phyloP scores from a whole-genome alignment of 1,139 yeast genomes.

The Citeromyces hawaiiensis region DNA sequence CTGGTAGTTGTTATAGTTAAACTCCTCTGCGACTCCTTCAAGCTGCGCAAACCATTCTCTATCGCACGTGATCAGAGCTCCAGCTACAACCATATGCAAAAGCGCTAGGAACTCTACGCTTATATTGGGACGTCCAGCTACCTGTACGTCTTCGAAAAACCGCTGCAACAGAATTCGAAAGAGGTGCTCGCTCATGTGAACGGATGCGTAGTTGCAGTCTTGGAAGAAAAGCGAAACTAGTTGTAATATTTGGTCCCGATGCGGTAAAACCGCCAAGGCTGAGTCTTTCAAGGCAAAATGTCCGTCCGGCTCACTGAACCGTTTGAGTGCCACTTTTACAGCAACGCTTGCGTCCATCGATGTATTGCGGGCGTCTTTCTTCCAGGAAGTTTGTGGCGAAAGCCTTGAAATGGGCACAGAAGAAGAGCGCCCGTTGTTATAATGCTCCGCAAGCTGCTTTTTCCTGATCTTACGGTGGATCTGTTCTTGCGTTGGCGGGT shows the following conservation, averaged over 20 bases:
- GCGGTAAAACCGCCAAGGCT: neutral
- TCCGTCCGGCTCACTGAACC: neutral
- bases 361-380: neutral
- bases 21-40: neutral
- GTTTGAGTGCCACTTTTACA: neutral
- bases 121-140: neutral
- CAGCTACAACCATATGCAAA: neutral
- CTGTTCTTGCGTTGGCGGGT: conserved; percentile 26
- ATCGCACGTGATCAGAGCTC: neutral
- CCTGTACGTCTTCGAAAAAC: neutral
- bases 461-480: conserved; percentile 5
- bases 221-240: neutral
- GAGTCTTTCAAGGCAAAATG: neutral
- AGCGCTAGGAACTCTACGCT: neutral
- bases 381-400: neutral
- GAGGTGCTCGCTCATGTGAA: neutral
- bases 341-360: neutral
- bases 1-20: neutral
- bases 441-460: conserved; percentile 5
- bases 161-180: neutral
- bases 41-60: neutral
- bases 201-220: neutral
- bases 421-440: neutral
- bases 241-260: neutral
- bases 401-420: neutral